Percentiles rank a stretch among this genome's conserved stretches.
Evolutionary conservation across 129 eudicot species (phyloP).

Genomic region (sunflower (Helianthus annuus)): DNA sequence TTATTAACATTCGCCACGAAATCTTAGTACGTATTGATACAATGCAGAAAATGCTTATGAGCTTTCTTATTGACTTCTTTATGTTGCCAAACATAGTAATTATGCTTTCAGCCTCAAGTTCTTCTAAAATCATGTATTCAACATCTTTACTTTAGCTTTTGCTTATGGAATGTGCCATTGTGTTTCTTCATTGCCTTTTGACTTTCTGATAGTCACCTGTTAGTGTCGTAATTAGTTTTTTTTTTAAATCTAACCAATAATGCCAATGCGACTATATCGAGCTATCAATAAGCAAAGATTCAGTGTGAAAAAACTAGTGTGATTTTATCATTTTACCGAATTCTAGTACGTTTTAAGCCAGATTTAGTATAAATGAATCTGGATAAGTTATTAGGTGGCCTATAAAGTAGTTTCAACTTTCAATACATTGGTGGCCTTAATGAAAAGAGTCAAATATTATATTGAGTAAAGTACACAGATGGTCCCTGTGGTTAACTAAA

Average conservation of each 20-base stretch:
- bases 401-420: background rate
- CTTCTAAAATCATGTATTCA: slow-evolving; percentile 6
- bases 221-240: background rate
- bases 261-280: background rate
- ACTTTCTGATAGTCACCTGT: background rate
- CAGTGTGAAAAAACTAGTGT: background rate
- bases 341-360: background rate
- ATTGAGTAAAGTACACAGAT: too few relatives aligned
- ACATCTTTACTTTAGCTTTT: background rate
- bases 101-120: background rate
- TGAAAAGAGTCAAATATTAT: background rate
- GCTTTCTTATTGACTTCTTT: slow-evolving; percentile 13
- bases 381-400: background rate
- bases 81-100: background rate
- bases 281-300: background rate
- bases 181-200: slow-evolving; percentile 5
- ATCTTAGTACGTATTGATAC: slow-evolving; percentile 2
- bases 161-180: background rate
- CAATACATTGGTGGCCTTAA: background rate
- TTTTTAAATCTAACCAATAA: too few relatives aligned
- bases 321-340: background rate
- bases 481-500: too few relatives aligned
- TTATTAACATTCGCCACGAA: background rate
- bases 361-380: background rate
- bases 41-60: slow-evolving; percentile 12